Base-by-base conservation (phyloP, 176 grass and related monocot genomes). In the Oryza officinalis region DNA sequence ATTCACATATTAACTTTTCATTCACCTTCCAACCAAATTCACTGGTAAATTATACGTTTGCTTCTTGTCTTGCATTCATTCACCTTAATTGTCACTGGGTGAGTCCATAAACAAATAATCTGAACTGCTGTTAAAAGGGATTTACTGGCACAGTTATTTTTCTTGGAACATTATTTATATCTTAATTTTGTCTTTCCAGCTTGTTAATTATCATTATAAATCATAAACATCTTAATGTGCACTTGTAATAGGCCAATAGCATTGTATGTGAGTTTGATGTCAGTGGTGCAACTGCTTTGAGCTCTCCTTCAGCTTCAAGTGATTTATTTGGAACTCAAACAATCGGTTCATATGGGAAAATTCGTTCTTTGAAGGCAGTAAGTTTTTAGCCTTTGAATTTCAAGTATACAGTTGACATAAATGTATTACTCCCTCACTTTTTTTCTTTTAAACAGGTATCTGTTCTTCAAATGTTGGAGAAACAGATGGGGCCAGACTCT, bases 401-500 rank as follows among this genome's bases (percentile, higher is more conserved):
- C 44, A 80, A 71, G 22, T 73, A 27, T 59, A 61, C 44, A 81
- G 59, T 41, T 67, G 38, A 23, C n/a, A 73, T 81, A 70, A 59
- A 75, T 85, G 33, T n/a, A 69, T 70, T 70, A 14, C 73, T 86
- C 33, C 84, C 32, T 89, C 33, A 71, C 43, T 38, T 78, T 76
- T 70, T 72, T 15, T 87, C 23, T 80, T 85, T 52, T 71, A 72
- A 85, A 85, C 86, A 98, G 96, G 88, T 95, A 41, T 85, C 96
- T 71, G 89, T 98, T 82, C 89, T 98, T 84, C 93, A 98, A 91
- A 98, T 95, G 93, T 81, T 98, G 85, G 96, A 98, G 88, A 98
- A 98, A 77, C 96, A 98, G 68, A 98, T 98, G 93, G 96, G 96
- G 0, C 96, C 96, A 71, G 93, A 98, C 68, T 89, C 89, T 74